phyloP scores from a whole-genome alignment of 2,329 filamentous ascomycete species.

The Drechslera avenae region DNA sequence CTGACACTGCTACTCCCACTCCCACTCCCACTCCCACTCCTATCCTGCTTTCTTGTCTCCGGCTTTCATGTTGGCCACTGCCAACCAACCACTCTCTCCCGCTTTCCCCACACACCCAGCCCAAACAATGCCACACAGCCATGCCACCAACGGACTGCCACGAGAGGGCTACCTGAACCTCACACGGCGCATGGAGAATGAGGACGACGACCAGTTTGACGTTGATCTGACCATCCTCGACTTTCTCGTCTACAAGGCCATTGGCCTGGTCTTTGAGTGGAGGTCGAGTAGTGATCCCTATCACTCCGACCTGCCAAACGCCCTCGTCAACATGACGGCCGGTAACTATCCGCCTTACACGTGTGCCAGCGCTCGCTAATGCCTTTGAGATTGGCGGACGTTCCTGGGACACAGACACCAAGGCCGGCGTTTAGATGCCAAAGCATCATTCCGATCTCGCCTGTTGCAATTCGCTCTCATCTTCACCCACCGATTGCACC shows the following conservation, averaged over 20 bases:
- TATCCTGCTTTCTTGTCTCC: not conserved
- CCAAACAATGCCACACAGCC: constrained; percentile 28
- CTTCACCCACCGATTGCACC: constrained; percentile 51
- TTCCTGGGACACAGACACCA: constrained; percentile 51
- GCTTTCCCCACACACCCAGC: constrained; percentile 27
- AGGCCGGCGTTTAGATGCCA: constrained; percentile 40
- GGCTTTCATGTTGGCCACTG: constrained; percentile 23
- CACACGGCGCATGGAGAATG: constrained; percentile 41
- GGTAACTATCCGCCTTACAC: constrained; percentile 26
- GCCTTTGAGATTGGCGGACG: constrained; percentile 49
- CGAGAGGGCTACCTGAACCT: constrained; percentile 39
- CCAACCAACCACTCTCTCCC: constrained; percentile 11
- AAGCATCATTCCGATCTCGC: constrained; percentile 55
- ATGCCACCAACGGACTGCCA: constrained; percentile 25
- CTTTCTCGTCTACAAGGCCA: constrained; percentile 58
- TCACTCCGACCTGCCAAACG: constrained; percentile 40
- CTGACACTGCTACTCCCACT: too few species aligned
- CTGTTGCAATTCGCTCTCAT: constrained; percentile 55
- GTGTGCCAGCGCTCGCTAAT: not conserved
- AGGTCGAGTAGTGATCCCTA: constrained; percentile 35
- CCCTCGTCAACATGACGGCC: constrained; percentile 41
- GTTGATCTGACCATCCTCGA: constrained; percentile 63
- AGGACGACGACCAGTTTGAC: constrained; percentile 50
- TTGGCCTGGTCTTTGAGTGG: constrained; percentile 50
- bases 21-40: too few species aligned